These are phyloP conservation scores for Musa acuminata DNA, from an alignment of 176 grass and related monocot species.

Conservation along the genomic window DNA sequence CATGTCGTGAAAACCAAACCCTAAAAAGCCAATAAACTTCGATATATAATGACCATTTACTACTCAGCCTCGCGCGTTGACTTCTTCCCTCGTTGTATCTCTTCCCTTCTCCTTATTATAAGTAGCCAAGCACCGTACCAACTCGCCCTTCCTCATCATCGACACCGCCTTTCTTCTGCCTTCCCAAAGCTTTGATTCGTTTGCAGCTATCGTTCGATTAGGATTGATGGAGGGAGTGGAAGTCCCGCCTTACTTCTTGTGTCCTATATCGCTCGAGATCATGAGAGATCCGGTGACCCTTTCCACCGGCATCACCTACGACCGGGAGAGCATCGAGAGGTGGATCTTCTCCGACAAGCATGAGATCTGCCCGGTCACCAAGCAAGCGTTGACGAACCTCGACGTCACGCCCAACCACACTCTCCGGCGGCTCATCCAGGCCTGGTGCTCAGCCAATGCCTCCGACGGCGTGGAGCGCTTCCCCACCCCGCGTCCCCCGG, in stretches of 20 bases:
- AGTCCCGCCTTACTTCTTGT: conserved; percentile 67
- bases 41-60: not conserved
- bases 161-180: not conserved
- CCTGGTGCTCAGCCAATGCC: not conserved
- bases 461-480: conserved; percentile 38
- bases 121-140: not conserved
- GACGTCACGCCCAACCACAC: conserved; percentile 60
- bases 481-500: not conserved
- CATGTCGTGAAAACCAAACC: no score
- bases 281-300: conserved; percentile 89
- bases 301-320: conserved; percentile 85
- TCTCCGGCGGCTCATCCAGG: conserved; percentile 44
- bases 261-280: conserved; percentile 71
- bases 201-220: not conserved
- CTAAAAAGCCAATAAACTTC: no score
- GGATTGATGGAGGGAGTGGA: conserved; percentile 28
- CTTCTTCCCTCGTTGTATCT: not conserved
- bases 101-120: not conserved
- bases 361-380: conserved; percentile 45
- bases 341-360: conserved; percentile 72
- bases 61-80: not conserved
- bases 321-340: conserved; percentile 71
- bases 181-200: not conserved
- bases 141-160: not conserved
- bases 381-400: conserved; percentile 29